Evolutionary conservation across 805 yeast species (phyloP).

Genomic region (Ogataea methanolica): DNA sequence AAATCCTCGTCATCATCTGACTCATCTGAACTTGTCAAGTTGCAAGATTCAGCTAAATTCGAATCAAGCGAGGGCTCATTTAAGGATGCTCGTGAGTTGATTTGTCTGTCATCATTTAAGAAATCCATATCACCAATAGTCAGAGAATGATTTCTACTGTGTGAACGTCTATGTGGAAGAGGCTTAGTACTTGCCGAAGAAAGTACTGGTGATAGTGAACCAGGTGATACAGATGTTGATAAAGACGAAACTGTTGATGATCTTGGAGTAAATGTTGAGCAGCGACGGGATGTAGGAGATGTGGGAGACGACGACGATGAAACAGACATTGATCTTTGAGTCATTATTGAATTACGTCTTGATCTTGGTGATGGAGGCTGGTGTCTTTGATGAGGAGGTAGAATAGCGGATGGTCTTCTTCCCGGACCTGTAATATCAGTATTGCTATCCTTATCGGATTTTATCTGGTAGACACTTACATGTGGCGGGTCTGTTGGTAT

Average conservation of each 20-base stretch:
- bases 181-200: background rate
- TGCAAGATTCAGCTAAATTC: too few relatives aligned
- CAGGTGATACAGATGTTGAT: background rate
- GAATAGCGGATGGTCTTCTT: background rate
- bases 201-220: background rate
- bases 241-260: background rate
- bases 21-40: too few relatives aligned
- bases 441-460: too few relatives aligned
- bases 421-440: too few relatives aligned
- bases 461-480: too few relatives aligned
- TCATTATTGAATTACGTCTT: background rate
- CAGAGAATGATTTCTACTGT: background rate
- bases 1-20: too few relatives aligned
- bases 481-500: too few relatives aligned
- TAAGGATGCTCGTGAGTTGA: background rate
- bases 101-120: background rate
- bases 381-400: background rate
- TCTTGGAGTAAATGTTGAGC: background rate
- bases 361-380: background rate
- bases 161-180: background rate
- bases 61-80: too few relatives aligned
- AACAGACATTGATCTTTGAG: background rate
- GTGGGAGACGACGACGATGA: background rate
- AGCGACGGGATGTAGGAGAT: background rate
- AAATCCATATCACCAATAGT: background rate